Conservation (phyloP, 192 early-diverging fungal genomes). For the Backusella tarrabulga region DNA sequence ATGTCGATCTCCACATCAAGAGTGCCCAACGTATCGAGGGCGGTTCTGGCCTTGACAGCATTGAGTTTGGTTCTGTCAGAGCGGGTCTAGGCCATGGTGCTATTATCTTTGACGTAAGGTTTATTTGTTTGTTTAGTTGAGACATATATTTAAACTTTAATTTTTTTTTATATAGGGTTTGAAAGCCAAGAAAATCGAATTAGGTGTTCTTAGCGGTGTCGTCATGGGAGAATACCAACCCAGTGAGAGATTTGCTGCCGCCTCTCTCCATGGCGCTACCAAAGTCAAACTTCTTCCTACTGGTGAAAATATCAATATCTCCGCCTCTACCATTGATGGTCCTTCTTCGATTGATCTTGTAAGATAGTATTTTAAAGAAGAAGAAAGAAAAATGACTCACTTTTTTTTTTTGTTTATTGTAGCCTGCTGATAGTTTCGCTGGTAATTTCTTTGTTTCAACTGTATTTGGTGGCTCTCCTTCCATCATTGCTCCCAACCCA, state of each 20-base stretch:
- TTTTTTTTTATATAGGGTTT: constrained; percentile 2
- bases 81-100: constrained; percentile 31
- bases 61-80: constrained; percentile 23
- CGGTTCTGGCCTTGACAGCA: neutral
- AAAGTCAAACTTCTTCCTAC: constrained; percentile 17
- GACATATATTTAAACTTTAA: neutral
- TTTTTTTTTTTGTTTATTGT: neutral
- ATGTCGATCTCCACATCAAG: constrained; percentile 12
- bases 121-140: neutral
- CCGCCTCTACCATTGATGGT: constrained; percentile 12
- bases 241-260: constrained; percentile 3
- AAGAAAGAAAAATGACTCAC: neutral
- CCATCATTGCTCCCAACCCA: constrained; percentile 26
- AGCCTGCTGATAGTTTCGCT: constrained; percentile 25
- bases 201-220: constrained; percentile 17
- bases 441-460: constrained; percentile 20
- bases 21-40: constrained; percentile 9
- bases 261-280: constrained; percentile 6
- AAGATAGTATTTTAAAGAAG: neutral
- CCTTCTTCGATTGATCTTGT: constrained; percentile 11
- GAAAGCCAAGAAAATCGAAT: constrained; percentile 15
- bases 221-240: constrained; percentile 20
- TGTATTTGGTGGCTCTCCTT: neutral
- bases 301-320: neutral
- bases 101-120: constrained; percentile 17